These are phyloP conservation scores for Fusarium marasasianum DNA, from an alignment of 2,329 filamentous ascomycete species.

Conservation along the genomic window DNA sequence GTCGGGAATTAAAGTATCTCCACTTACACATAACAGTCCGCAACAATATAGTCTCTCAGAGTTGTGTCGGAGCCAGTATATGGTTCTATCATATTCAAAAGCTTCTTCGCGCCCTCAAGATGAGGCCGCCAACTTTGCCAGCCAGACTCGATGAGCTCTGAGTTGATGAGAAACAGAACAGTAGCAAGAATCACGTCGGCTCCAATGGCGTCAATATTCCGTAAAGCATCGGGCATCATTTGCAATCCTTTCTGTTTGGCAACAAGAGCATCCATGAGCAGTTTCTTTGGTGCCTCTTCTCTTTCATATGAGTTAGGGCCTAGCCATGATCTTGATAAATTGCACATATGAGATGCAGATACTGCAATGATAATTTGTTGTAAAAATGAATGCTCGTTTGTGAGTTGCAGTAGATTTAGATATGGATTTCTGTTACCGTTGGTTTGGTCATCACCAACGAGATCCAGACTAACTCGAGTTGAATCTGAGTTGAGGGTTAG, in stretches of 20 bases:
- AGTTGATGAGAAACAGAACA: slow-evolving; percentile 59
- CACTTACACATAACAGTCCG: slow-evolving; percentile 57
- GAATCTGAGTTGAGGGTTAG: slow-evolving; percentile 49
- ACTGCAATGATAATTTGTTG: slow-evolving; percentile 58
- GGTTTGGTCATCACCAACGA: slow-evolving; percentile 57
- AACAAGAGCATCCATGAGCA: slow-evolving; percentile 53
- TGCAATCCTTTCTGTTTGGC: slow-evolving; percentile 56
- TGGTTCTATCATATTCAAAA: slow-evolving; percentile 53
- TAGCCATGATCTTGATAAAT: slow-evolving; percentile 37
- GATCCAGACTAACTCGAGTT: slow-evolving; percentile 59
- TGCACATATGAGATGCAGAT: slow-evolving; percentile 58
- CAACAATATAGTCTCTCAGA: slow-evolving; percentile 55
- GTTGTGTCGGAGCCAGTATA: slow-evolving; percentile 45
- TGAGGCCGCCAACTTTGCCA: slow-evolving; percentile 58
- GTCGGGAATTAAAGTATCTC: not conserved
- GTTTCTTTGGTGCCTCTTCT: slow-evolving; percentile 40
- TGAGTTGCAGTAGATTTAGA: slow-evolving; percentile 53
- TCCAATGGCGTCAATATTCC: slow-evolving; percentile 48
- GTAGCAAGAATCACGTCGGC: slow-evolving; percentile 56
- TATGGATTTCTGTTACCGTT: slow-evolving; percentile 56
- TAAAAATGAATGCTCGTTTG: slow-evolving; percentile 51
- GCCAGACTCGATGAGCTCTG: slow-evolving; percentile 60
- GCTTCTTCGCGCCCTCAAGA: slow-evolving; percentile 54
- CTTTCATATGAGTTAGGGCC: slow-evolving; percentile 44
- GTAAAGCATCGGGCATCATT: slow-evolving; percentile 52